Base-by-base conservation (phyloP, 176 grass and related monocot species). In the Tillandsia fasciculata region DNA sequence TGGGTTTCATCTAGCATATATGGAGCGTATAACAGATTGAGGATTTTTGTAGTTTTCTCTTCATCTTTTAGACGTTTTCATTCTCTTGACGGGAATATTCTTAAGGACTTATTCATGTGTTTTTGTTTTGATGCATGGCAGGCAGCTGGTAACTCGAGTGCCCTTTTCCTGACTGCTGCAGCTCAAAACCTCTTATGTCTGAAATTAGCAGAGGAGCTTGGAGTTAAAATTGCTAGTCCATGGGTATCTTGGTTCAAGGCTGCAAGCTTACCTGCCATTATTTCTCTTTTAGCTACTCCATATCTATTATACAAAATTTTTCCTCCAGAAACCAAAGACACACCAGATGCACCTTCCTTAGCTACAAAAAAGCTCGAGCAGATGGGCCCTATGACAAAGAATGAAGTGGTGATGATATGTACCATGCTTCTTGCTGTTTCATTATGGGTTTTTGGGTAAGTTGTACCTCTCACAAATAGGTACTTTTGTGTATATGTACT, bases 121-220 rank as follows among this genome's bases (percentile, higher is more conserved):
- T 67, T 67, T 50, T 63, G 11, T 33, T 69, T 59, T 85, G 53
- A 65, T 80, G 73, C 65, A 72, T 88, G n/a, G 50, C 88, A 96
- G 88, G 83, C 83, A 67, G 48, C 78, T 88, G 53, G 92, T 61
- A 91, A 77, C 68, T 91, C 92, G 26, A 88, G 85, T 70, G 92
- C 85, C 42, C 76, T 96, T 78, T 96, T 86, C 76, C 72, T 96
- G 68, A 96, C 92, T 65, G 88, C 88, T 74, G 88, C 83, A 76
- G 88, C 92, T 79, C 92, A 96, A 77, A 96, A 96, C 72, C 78
- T 96, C 27, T 71, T 91, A 57, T 96, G 92, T 77, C 83, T 96
- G 72, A 91, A 88, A 63, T 67, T 96, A 70, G 92, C 92, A 27
- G 83, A 96, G 70, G 92, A 96, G 50, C 83, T 96, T 77, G 92